Percentiles rank a stretch among this genome's conserved stretches.
phyloP scores from a whole-genome alignment of 108 stramenopile genomes.

The Cyclostephanos invisitatus region DNA sequence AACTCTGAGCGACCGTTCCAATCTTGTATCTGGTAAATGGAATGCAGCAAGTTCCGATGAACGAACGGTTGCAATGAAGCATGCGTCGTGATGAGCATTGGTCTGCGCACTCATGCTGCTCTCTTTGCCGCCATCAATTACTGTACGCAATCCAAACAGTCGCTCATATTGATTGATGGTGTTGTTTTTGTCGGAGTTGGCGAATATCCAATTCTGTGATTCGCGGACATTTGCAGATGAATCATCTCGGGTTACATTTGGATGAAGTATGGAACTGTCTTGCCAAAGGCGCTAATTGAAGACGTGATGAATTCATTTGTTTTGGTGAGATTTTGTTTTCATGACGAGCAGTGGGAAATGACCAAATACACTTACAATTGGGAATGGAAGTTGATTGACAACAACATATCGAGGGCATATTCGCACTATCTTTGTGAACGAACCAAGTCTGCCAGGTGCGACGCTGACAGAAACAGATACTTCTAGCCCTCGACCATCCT shows the following conservation, averaged over 20 bases:
- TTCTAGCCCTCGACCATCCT: slow-evolving; percentile 81
- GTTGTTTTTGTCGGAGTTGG: slow-evolving; percentile 24
- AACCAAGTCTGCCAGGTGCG: slow-evolving; percentile 87
- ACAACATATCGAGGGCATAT: slow-evolving; percentile 90
- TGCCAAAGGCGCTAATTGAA: slow-evolving; percentile 77
- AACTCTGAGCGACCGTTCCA: slow-evolving; percentile 73
- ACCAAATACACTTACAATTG: slow-evolving; percentile 48
- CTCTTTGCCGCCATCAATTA: slow-evolving; percentile 30
- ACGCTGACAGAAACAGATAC: slow-evolving; percentile 80
- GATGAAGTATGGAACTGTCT: slow-evolving; percentile 83
- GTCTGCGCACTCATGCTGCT: slow-evolving; percentile 49
- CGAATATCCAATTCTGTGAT: slow-evolving; percentile 55
- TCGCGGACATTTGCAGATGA: slow-evolving; percentile 17
- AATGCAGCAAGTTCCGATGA: slow-evolving; percentile 68
- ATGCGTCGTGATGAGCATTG: slow-evolving; percentile 72
- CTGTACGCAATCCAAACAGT: slow-evolving; percentile 59
- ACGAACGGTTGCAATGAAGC: slow-evolving; percentile 62
- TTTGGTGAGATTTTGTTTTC: not conserved
- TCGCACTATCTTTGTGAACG: slow-evolving; percentile 94
- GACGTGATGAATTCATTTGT: not conserved
- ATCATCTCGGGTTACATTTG: slow-evolving; percentile 32
- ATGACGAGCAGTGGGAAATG: not conserved
- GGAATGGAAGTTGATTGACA: slow-evolving; percentile 71
- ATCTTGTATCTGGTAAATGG: slow-evolving; percentile 79
- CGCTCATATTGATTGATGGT: slow-evolving; percentile 68